A percentile compares a stretch with the other conserved stretches of the same genome.
Conservation (phyloP, 2,329 filamentous ascomycete species). For the Trichoderma cornu-damae region DNA sequence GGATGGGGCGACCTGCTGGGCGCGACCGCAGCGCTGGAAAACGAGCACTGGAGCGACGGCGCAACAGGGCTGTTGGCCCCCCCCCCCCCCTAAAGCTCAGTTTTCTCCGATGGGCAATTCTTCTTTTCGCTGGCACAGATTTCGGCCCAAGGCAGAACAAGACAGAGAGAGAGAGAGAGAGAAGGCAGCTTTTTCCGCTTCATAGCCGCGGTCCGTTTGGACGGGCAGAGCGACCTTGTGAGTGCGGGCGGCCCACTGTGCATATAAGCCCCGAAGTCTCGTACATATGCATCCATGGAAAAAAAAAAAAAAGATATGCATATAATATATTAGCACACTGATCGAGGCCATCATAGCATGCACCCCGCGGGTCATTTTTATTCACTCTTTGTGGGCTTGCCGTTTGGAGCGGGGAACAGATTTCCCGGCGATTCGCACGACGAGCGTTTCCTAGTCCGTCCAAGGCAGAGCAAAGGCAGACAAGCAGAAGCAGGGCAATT, state of each 20-base stretch:
- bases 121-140: no score
- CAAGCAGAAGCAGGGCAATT: background rate
- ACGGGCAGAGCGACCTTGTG: background rate
- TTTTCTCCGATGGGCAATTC: no score
- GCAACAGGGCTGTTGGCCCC: background rate
- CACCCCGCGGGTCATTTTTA: constrained; percentile 2
- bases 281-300: constrained; percentile 14
- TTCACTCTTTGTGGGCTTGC: background rate
- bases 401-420: background rate
- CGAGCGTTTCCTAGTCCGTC: background rate
- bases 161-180: no score
- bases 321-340: constrained; percentile 4
- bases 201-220: constrained; percentile 1
- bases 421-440: no score
- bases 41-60: background rate
- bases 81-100: no score
- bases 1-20: no score
- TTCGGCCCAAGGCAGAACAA: no score
- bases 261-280: constrained; percentile 15
- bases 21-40: background rate
- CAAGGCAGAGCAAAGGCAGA: no score
- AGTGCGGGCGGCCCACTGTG: background rate
- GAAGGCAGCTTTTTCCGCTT: no score
- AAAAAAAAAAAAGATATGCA: no score
- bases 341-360: background rate